phyloP scores from a whole-genome alignment of 2,329 filamentous ascomycete genomes.

The Lecanicillium sp. region DNA sequence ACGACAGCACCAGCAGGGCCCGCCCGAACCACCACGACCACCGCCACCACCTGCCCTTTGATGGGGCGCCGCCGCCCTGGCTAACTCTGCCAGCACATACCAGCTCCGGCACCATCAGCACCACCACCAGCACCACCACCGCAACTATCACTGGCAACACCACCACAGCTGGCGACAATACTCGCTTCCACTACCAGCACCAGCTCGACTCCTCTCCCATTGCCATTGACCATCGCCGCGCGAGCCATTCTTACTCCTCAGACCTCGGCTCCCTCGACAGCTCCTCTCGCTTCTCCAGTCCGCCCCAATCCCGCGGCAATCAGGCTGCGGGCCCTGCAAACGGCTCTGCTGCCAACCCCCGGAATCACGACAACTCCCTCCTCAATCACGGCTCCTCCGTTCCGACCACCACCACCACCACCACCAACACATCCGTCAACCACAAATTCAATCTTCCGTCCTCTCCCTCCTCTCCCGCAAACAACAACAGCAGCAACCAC shows the following conservation, averaged over 20 bases:
- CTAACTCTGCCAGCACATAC: neutral
- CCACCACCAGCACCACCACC: no score
- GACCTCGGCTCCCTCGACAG: slow-evolving; percentile 53
- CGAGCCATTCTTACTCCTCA: slow-evolving; percentile 53
- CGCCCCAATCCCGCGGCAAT: slow-evolving; percentile 47
- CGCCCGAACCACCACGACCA: slow-evolving; percentile 22
- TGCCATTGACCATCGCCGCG: slow-evolving; percentile 7
- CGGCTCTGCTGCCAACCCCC: no score
- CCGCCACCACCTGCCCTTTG: neutral
- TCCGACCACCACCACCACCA: slow-evolving; percentile 69
- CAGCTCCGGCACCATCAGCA: no score
- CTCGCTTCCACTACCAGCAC: no score
- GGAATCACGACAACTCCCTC: no score
- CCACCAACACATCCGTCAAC: slow-evolving; percentile 64
- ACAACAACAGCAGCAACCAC: no score
- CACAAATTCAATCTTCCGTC: slow-evolving; percentile 18
- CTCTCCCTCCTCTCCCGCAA: slow-evolving; percentile 3
- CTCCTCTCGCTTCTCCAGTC: slow-evolving; percentile 46
- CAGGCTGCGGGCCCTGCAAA: neutral
- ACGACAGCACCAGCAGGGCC: slow-evolving; percentile 18
- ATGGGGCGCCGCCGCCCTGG: slow-evolving; percentile 8
- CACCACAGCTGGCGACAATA: neutral
- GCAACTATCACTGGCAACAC: no score
- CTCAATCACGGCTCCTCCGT: no score
- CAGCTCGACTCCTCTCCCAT: neutral